Evolutionary conservation across 2,329 filamentous ascomycete genomes (phyloP).

Genomic region (Aschersonia sp.): DNA sequence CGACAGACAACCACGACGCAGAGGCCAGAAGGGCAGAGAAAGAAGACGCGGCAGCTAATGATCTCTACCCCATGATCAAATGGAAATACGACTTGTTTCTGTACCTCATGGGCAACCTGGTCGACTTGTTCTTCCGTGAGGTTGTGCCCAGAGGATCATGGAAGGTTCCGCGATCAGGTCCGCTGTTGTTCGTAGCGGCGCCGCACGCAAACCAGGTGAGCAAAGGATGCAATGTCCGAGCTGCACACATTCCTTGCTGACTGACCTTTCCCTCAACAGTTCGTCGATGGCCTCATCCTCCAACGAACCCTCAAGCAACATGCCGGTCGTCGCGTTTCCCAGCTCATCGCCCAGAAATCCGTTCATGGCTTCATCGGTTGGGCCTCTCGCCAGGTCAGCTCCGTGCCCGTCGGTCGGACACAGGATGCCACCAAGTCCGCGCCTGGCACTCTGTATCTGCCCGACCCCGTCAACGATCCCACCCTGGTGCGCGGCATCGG

Average conservation of each 20-base stretch:
- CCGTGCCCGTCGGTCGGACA: constrained; percentile 84
- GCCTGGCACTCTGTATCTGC: constrained; percentile 70
- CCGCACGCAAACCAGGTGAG: constrained; percentile 86
- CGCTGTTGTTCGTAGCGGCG: constrained; percentile 88
- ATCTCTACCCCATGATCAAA: constrained; percentile 54
- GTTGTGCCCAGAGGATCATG: constrained; percentile 90
- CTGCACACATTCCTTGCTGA: background rate
- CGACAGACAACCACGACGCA: constrained; percentile 34
- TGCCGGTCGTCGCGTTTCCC: constrained; percentile 75
- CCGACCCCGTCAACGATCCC: constrained; percentile 75
- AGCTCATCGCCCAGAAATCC: constrained; percentile 90
- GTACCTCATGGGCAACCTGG: constrained; percentile 65
- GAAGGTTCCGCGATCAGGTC: constrained; percentile 80
- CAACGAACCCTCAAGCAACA: constrained; percentile 83
- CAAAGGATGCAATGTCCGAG: background rate
- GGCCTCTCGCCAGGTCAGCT: constrained; percentile 70
- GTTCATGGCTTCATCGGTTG: constrained; percentile 88
- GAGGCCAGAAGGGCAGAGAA: constrained; percentile 29
- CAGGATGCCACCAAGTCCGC: constrained; percentile 77
- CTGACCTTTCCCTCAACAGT: constrained; percentile 33
- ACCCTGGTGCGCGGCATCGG: constrained; percentile 65
- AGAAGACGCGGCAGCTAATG: constrained; percentile 23
- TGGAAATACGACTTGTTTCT: constrained; percentile 69
- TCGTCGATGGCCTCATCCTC: constrained; percentile 87
- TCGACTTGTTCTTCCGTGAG: constrained; percentile 96